phyloP scores from a whole-genome alignment of 495 filamentous ascomycete genomes.

The Cercophora samala region DNA sequence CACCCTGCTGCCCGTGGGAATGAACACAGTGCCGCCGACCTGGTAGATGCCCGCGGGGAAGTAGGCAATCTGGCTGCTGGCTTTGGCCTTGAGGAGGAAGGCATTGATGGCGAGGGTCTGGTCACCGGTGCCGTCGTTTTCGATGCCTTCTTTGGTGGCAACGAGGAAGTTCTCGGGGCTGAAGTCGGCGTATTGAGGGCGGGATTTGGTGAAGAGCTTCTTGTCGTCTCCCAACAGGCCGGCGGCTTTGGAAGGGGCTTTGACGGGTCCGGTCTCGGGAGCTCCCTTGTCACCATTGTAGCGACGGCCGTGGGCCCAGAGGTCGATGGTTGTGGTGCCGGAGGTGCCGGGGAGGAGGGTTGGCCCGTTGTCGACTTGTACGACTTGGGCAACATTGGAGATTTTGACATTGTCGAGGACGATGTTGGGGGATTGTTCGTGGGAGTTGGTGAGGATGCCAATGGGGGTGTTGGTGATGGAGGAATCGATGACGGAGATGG shows the following conservation, averaged over 20 bases:
- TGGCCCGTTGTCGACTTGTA: neutral
- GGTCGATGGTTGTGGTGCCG: neutral
- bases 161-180: neutral
- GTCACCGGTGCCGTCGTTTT: neutral
- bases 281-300: neutral
- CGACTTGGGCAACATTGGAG: neutral
- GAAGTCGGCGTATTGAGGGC: neutral
- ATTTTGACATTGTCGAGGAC: neutral
- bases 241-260: neutral
- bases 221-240: neutral
- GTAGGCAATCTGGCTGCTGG: slow-evolving; percentile 35
- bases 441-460: neutral
- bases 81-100: neutral
- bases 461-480: neutral
- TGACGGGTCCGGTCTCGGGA: neutral
- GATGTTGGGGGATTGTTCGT: neutral
- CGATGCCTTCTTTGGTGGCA: neutral
- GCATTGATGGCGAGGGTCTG: slow-evolving; percentile 5
- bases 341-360: neutral
- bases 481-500: neutral
- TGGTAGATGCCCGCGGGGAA: slow-evolving; percentile 35
- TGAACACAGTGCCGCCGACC: slow-evolving; percentile 36
- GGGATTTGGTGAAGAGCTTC: neutral
- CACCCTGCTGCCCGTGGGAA: slow-evolving; percentile 48
- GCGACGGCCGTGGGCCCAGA: neutral